phyloP scores from a whole-genome alignment of 176 grass and related monocot species.

The Saccharum spontaneum region DNA sequence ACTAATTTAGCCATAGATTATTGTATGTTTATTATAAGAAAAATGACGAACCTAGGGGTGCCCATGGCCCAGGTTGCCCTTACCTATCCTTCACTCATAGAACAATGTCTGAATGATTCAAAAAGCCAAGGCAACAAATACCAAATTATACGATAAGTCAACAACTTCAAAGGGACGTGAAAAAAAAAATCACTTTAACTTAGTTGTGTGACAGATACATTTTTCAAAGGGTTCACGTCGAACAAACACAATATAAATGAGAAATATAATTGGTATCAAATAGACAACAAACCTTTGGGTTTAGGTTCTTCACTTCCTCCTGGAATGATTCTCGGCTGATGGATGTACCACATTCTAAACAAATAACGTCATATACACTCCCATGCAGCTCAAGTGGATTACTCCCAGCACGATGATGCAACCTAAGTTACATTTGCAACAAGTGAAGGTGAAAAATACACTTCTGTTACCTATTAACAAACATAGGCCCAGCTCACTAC shows the following conservation, averaged over 20 bases:
- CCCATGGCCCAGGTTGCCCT: no score
- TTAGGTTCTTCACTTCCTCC: conserved; percentile 74
- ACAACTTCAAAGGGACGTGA: conserved; percentile 6
- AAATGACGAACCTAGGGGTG: no score
- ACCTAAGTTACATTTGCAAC: conserved; percentile 48
- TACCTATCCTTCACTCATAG: no score
- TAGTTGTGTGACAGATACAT: not conserved
- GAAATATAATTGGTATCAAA: conserved; percentile 25
- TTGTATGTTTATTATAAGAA: no score
- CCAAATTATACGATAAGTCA: not conserved
- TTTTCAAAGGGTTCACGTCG: not conserved
- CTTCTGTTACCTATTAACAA: conserved; percentile 4
- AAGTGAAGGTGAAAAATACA: conserved; percentile 26
- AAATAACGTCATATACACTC: conserved; percentile 77
- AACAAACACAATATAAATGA: conserved; percentile 1
- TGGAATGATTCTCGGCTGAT: conserved; percentile 78
- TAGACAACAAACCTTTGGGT: conserved; percentile 75
- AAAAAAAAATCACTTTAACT: not conserved
- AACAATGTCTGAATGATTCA: not conserved
- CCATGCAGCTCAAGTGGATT: conserved; percentile 90
- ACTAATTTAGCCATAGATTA: no score
- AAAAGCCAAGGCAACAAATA: not conserved
- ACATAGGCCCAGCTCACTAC: conserved; percentile 29
- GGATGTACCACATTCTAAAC: conserved; percentile 68
- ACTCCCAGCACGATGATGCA: conserved; percentile 89